phyloP scores from a whole-genome alignment of 805 yeast genomes.

The Tetrapisispora fleetii region DNA sequence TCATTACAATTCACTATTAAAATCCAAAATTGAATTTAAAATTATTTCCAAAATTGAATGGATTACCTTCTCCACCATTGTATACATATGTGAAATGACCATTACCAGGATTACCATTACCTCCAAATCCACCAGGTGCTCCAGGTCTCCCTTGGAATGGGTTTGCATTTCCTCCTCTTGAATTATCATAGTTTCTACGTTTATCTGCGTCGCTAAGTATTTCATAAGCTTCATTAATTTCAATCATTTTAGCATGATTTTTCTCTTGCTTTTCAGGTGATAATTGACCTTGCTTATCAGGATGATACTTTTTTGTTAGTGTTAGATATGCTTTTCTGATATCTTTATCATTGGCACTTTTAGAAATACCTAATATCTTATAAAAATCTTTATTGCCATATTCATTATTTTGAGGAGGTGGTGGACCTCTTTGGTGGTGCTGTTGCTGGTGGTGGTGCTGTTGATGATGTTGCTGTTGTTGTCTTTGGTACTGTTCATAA shows the following conservation, averaged over 20 bases:
- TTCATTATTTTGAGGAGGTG: constrained; percentile 9
- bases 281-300: constrained; percentile 74
- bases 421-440: constrained; percentile 19
- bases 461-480: constrained; percentile 40
- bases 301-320: constrained; percentile 75
- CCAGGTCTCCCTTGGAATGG: not conserved
- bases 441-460: constrained; percentile 32
- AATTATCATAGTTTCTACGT: constrained; percentile 56
- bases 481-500: constrained; percentile 40
- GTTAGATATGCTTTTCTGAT: constrained; percentile 75
- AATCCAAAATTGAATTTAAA: constrained; percentile 4
- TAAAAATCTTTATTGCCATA: constrained; percentile 58
- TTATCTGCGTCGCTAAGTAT: constrained; percentile 59
- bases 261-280: constrained; percentile 51
- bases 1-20: not conserved
- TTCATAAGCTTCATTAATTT: constrained; percentile 88
- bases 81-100: not conserved
- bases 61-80: constrained; percentile 5
- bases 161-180: constrained; percentile 12
- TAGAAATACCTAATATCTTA: constrained; percentile 58
- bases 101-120: not conserved
- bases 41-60: constrained; percentile 8
- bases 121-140: not conserved
- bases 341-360: constrained; percentile 58
- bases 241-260: constrained; percentile 79